Evolutionary conservation across 306 rosid species (phyloP), one percentile per base, ranked within the genome.

Genomic region (Lotus japonicus): DNA sequence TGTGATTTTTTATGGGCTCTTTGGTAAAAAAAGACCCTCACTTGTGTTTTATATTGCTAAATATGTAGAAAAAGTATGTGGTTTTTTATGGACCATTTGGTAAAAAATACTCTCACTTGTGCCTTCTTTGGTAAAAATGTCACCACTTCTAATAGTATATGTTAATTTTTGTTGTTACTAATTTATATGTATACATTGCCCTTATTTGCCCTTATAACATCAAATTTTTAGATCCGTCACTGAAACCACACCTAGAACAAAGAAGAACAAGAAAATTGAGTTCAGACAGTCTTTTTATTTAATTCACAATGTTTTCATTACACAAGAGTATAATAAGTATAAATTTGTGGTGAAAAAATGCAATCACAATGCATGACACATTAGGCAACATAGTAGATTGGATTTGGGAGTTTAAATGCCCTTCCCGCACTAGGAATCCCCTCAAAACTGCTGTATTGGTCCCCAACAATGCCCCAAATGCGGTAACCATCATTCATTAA

Each of bases 341-440:
- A 33, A 33, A 52, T 39, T 39, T 9, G 11, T 3, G 16, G 19
- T 1, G 3, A 10, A 21, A 7, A 61, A 15, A 26, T 5, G 45
- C 7, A 38, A 38, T 49, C 4, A 38, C 35, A 38, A 66, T 41
- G 21, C 3, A 50, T 19, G 64, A 3, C 6, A 33, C 15, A 54
- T 73, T 55, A 77, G 48, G 68, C 68, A 70, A 70, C 73, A 56
- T 77, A 64, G 81, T 77, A 77, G 73, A 77, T 77, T 46, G 81
- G 77, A 64, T 77, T 77, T 63, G 81, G 81, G 7, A 77, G 77
- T 70, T 77, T 77, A 58, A 70, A 77, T 55, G 68, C 54, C 4
- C 77, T 77, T 21, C 2, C 3, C 39, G 56, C 11, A 42, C 72
- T 77, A 23, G 77, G 68, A 56, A 3, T 13, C 45, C 63, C 77